These are phyloP conservation scores for Colletotrichum camelliae DNA, from an alignment of 2,329 filamentous ascomycete genomes.

Conservation along the genomic window DNA sequence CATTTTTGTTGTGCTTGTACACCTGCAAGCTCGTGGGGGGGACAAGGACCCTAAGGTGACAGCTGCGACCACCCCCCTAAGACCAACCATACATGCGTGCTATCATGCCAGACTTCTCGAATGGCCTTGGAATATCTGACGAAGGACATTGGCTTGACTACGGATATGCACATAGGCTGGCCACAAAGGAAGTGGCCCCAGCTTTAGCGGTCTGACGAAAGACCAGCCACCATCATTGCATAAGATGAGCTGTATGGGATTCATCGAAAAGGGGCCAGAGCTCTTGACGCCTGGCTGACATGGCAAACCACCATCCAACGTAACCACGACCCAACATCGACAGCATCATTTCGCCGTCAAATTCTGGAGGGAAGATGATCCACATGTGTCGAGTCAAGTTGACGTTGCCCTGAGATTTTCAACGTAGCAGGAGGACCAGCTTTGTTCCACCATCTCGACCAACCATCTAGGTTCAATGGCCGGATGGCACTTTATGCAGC, in stretches of 20 bases:
- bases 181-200: slow-evolving; percentile 26
- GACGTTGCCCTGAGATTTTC: slow-evolving; percentile 5
- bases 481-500: slow-evolving; percentile 53
- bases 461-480: slow-evolving; percentile 13
- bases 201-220: slow-evolving; percentile 25
- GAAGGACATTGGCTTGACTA: slow-evolving; percentile 21
- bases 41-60: slow-evolving; percentile 42
- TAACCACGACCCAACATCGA: background rate
- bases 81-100: slow-evolving; percentile 29
- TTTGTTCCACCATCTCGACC: slow-evolving; percentile 49
- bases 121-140: slow-evolving; percentile 37
- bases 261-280: background rate
- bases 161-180: slow-evolving; percentile 41
- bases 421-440: slow-evolving; percentile 35
- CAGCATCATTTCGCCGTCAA: background rate
- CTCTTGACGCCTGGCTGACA: background rate
- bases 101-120: slow-evolving; percentile 42
- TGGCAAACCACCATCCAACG: background rate
- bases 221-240: background rate
- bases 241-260: background rate
- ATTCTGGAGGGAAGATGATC: slow-evolving; percentile 33
- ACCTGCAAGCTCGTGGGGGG: slow-evolving; percentile 38
- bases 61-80: slow-evolving; percentile 41
- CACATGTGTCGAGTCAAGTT: slow-evolving; percentile 63
- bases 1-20: slow-evolving; percentile 41